These are phyloP conservation scores for Phoma sp. DNA, from an alignment of 2,329 filamentous ascomycete species.

Conservation along the genomic window DNA sequence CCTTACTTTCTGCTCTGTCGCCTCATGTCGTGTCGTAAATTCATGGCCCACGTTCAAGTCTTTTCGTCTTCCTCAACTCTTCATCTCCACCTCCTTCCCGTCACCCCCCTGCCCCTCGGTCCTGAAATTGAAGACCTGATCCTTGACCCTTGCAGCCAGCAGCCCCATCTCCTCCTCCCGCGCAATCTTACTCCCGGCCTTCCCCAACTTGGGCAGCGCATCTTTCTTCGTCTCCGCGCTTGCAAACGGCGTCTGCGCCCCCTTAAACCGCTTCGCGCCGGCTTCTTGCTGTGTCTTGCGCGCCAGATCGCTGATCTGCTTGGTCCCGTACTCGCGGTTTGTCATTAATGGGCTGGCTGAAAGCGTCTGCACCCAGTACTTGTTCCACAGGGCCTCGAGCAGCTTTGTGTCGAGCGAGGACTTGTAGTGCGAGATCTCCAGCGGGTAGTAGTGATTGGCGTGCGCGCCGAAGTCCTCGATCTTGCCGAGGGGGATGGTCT, in stretches of 20 bases:
- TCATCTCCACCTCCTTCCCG: constrained; percentile 40
- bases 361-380: constrained; percentile 97
- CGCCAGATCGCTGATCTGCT: constrained; percentile 87
- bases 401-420: constrained; percentile 86
- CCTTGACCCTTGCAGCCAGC: constrained; percentile 68
- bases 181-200: constrained; percentile 66
- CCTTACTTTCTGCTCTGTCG: no score
- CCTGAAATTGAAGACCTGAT: constrained; percentile 59
- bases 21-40: no score
- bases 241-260: constrained; percentile 5
- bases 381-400: constrained; percentile 92
- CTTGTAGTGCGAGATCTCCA: constrained; percentile 94
- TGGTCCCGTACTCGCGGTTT: constrained; percentile 90
- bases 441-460: constrained; percentile 84
- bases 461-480: constrained; percentile 96
- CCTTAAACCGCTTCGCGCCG: constrained; percentile 44
- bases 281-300: constrained; percentile 77
- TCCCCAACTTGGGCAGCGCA: constrained; percentile 65
- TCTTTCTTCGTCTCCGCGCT: constrained; percentile 22
- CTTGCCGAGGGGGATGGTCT: constrained; percentile 88
- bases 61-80: constrained; percentile 25
- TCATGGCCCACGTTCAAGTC: no score
- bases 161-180: constrained; percentile 68
- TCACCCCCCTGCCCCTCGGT: constrained; percentile 10
- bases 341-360: constrained; percentile 89